phyloP scores from a whole-genome alignment of 2,329 filamentous ascomycete species.

The Alternaria panax region DNA sequence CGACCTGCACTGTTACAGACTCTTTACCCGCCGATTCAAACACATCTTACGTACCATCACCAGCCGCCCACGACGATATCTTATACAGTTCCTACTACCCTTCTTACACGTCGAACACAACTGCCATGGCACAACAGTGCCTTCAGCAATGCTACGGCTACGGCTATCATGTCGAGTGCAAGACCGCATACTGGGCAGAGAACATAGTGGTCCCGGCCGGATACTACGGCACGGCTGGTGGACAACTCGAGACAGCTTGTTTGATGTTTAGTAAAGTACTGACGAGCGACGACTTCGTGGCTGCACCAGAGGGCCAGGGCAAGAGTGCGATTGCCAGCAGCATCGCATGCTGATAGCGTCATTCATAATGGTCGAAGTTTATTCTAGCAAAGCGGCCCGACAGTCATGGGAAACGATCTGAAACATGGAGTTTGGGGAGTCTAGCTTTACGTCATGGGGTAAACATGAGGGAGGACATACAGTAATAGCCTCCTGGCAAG shows the following conservation, averaged over 20 bases:
- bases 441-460: background rate
- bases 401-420: background rate
- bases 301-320: conserved; percentile 40
- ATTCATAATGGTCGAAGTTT: background rate
- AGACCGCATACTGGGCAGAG: conserved; percentile 48
- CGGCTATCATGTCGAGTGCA: conserved; percentile 46
- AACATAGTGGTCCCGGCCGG: conserved; percentile 47
- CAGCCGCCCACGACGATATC: conserved; percentile 25
- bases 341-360: conserved; percentile 38
- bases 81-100: conserved; percentile 47
- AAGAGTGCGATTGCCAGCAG: conserved; percentile 41
- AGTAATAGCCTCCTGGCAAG: background rate
- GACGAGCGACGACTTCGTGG: conserved; percentile 37
- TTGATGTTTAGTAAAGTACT: conserved; percentile 45
- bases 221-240: conserved; percentile 43
- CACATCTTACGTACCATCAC: conserved; percentile 36
- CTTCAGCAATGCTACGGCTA: conserved; percentile 53
- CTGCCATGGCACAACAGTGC: conserved; percentile 43
- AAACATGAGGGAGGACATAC: background rate
- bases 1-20: conserved; percentile 46
- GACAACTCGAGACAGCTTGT: conserved; percentile 45
- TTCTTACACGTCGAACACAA: conserved; percentile 35
- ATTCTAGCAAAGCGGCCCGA: background rate
- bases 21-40: conserved; percentile 25
- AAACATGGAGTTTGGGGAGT: background rate